A percentile compares a stretch with the other conserved stretches of the same genome.
phyloP scores from a whole-genome alignment of 768 basidiomycete genomes.

The Trametes sanguinea region DNA sequence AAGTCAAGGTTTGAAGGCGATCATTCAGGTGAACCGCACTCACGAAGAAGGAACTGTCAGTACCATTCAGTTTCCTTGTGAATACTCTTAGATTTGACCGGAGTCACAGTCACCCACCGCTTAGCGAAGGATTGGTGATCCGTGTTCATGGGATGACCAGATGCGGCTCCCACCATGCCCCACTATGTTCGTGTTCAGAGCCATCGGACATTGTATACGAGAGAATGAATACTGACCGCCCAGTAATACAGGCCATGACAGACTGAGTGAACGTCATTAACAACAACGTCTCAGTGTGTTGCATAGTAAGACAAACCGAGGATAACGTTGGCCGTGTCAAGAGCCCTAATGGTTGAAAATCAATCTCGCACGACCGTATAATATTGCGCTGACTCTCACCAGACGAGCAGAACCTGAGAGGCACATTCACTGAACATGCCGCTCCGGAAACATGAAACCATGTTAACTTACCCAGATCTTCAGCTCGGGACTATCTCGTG shows the following conservation, averaged over 20 bases:
- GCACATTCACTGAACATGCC: not conserved
- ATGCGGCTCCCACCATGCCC: conserved; percentile 10
- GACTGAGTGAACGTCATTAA: not conserved
- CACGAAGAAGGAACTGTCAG: conserved; percentile 16
- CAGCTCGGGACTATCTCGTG: conserved; percentile 24
- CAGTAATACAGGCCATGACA: conserved; percentile 22
- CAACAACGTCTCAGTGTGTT: too few relatives aligned
- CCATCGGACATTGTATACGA: too few relatives aligned
- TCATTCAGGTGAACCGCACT: not conserved
- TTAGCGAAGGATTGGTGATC: conserved; percentile 9
- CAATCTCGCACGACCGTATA: not conserved
- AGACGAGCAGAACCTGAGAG: conserved; percentile 13
- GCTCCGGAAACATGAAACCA: not conserved
- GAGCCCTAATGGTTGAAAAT: not conserved
- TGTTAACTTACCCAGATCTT: conserved; percentile 16
- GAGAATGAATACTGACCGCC: conserved; percentile 6
- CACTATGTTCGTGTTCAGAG: conserved; percentile 1
- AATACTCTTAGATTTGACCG: too few relatives aligned
- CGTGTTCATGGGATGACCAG: not conserved
- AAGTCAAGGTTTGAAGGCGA: not conserved
- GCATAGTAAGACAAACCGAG: conserved; percentile 1
- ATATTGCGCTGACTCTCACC: not conserved
- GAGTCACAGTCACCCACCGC: conserved; percentile 2
- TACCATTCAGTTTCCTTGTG: not conserved
- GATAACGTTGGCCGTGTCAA: conserved; percentile 20